phyloP scores from a whole-genome alignment of 192 early-diverging fungal genomes.

The Backusella liffmaniae region DNA sequence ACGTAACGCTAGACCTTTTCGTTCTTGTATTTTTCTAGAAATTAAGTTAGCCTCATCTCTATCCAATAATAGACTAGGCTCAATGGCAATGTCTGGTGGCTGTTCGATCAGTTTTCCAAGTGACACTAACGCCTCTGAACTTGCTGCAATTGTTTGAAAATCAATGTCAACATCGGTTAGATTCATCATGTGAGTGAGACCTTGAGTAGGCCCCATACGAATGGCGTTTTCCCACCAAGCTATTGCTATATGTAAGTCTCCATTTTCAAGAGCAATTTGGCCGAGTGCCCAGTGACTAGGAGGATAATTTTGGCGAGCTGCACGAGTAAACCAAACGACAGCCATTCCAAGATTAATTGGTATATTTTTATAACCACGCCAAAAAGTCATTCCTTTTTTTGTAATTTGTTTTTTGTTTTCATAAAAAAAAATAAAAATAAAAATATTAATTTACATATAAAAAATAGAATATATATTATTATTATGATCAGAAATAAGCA shows the following conservation, averaged over 20 bases:
- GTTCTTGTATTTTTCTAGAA: slow-evolving; percentile 3
- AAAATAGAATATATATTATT: not conserved
- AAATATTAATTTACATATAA: slow-evolving; percentile 4
- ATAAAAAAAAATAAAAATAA: slow-evolving; percentile 10
- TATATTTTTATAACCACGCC: slow-evolving; percentile 18
- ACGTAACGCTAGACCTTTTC: slow-evolving; percentile 1
- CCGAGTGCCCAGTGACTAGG: slow-evolving; percentile 33
- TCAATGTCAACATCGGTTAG: not conserved
- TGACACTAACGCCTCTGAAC: slow-evolving; percentile 24
- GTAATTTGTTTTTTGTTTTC: not conserved
- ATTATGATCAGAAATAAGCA: not conserved
- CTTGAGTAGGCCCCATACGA: not conserved
- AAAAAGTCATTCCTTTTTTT: slow-evolving; percentile 22
- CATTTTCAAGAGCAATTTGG: slow-evolving; percentile 31
- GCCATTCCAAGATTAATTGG: slow-evolving; percentile 30
- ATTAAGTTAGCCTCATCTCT: slow-evolving; percentile 8
- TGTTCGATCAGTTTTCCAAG: slow-evolving; percentile 25
- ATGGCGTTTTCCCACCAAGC: slow-evolving; percentile 31
- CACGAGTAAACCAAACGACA: slow-evolving; percentile 26
- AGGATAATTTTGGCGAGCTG: slow-evolving; percentile 23
- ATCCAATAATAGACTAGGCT: not conserved
- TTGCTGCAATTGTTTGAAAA: slow-evolving; percentile 6
- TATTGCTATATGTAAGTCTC: slow-evolving; percentile 32
- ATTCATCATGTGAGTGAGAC: slow-evolving; percentile 3
- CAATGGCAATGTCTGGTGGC: not conserved